Evolutionary conservation across 371 early-diverging fungal species (phyloP).

Genomic region (Saksenaea oblongispora): DNA sequence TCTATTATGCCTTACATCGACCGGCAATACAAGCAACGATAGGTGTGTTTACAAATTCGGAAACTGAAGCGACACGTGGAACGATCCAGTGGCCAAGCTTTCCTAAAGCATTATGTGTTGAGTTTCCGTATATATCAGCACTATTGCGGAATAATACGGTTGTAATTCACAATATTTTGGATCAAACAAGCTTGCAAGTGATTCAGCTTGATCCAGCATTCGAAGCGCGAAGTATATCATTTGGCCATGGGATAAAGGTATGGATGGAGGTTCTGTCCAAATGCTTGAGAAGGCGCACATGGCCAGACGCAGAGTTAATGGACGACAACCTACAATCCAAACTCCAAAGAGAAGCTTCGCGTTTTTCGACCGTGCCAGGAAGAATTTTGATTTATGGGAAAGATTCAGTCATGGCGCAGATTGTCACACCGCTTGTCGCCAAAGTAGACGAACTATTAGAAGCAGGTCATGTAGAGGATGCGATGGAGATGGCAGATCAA

Average conservation of each 20-base stretch:
- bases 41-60: conserved; percentile 72
- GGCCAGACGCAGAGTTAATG: conserved; percentile 36
- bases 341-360: conserved; percentile 32
- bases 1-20: conserved; percentile 8
- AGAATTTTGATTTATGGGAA: conserved; percentile 63
- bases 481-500: conserved; percentile 57
- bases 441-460: conserved; percentile 63
- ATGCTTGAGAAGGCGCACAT: conserved; percentile 37
- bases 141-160: conserved; percentile 68
- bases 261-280: conserved; percentile 45
- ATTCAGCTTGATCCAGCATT: conserved; percentile 49
- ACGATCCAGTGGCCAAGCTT: conserved; percentile 76
- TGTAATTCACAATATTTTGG: conserved; percentile 76
- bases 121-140: conserved; percentile 78
- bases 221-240: conserved; percentile 52
- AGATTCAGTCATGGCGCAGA: conserved; percentile 65
- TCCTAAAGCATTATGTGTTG: conserved; percentile 70
- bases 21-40: conserved; percentile 42
- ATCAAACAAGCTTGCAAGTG: conserved; percentile 65
- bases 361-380: conserved; percentile 54
- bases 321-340: conserved; percentile 26
- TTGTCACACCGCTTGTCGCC: conserved; percentile 59
- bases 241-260: conserved; percentile 55
- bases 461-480: conserved; percentile 52
- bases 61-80: conserved; percentile 78